These are phyloP conservation scores for Gelatoporia subvermispora DNA, from an alignment of 768 basidiomycete species.

Conservation along the genomic window DNA sequence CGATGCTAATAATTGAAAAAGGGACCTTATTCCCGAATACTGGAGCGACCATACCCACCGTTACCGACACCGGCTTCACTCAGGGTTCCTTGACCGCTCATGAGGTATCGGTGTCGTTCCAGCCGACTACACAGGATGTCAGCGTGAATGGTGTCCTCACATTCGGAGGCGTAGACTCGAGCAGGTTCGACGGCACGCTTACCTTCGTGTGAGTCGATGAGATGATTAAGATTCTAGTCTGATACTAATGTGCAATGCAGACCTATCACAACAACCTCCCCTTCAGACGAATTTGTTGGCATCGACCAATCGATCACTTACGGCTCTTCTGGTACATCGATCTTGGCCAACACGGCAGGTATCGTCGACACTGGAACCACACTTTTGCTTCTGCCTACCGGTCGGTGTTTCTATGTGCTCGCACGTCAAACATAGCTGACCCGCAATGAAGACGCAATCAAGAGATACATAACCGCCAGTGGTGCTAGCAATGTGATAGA, in stretches of 20 bases:
- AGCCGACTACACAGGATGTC: constrained; percentile 22
- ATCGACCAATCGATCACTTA: constrained; percentile 30
- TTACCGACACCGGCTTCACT: constrained; percentile 36
- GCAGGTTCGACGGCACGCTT: constrained; percentile 28
- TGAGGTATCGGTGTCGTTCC: constrained; percentile 29
- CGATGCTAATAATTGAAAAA: not conserved
- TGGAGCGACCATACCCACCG: constrained; percentile 29
- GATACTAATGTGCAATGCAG: constrained; percentile 6
- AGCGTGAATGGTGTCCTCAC: constrained; percentile 32
- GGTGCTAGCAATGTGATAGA: constrained; percentile 25
- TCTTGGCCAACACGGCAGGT: constrained; percentile 25
- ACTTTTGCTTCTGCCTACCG: constrained; percentile 26
- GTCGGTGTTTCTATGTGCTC: constrained; percentile 33
- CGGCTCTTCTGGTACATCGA: constrained; percentile 18
- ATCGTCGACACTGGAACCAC: constrained; percentile 37
- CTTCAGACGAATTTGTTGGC: constrained; percentile 29
- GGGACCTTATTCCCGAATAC: constrained; percentile 27
- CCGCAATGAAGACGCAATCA: constrained; percentile 16
- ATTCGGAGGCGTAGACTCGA: constrained; percentile 30
- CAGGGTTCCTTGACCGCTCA: constrained; percentile 23
- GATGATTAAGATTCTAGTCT: not conserved
- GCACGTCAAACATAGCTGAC: not conserved
- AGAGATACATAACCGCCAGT: constrained; percentile 17
- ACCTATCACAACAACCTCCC: constrained; percentile 28
- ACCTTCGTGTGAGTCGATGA: constrained; percentile 20